phyloP scores from a whole-genome alignment of 2,329 filamentous ascomycete species.

The Colletotrichum agaves region DNA sequence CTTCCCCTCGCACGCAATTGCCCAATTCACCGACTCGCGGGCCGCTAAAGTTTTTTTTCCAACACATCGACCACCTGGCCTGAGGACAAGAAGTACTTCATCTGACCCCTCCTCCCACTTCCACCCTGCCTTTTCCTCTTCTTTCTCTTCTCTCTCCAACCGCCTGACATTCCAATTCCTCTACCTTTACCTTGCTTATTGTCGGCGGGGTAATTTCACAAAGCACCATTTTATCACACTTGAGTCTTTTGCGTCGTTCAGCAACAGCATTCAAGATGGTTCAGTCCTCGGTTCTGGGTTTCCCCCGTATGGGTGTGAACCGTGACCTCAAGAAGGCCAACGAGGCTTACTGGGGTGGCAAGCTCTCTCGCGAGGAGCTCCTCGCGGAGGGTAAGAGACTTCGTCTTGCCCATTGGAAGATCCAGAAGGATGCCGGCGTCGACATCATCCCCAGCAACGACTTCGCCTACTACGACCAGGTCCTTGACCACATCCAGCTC shows the following conservation, averaged over 20 bases:
- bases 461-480: constrained; percentile 98
- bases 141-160: constrained; percentile 13
- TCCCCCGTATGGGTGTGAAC: constrained; percentile 98
- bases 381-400: constrained; percentile 96
- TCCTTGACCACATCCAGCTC: constrained; percentile 97
- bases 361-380: constrained; percentile 91
- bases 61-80: constrained; percentile 1
- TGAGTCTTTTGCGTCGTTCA: constrained; percentile 35
- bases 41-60: constrained; percentile 34
- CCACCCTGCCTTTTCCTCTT: neutral
- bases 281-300: constrained; percentile 87
- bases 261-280: constrained; percentile 63
- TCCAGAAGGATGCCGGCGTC: constrained; percentile 98
- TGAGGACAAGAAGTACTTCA: constrained; percentile 27
- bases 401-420: constrained; percentile 97
- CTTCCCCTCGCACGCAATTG: constrained; percentile 34
- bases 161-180: constrained; percentile 22
- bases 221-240: constrained; percentile 18
- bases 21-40: constrained; percentile 34
- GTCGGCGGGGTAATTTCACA: constrained; percentile 32
- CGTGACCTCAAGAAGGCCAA: constrained; percentile 99
- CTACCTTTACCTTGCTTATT: constrained; percentile 25
- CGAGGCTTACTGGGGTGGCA: constrained; percentile 96
- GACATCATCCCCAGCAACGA: constrained; percentile 99
- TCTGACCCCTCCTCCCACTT: constrained; percentile 31